Evolutionary conservation across 441 rosid genomes (phyloP).

Genomic region (Adansonia madagascariensis): DNA sequence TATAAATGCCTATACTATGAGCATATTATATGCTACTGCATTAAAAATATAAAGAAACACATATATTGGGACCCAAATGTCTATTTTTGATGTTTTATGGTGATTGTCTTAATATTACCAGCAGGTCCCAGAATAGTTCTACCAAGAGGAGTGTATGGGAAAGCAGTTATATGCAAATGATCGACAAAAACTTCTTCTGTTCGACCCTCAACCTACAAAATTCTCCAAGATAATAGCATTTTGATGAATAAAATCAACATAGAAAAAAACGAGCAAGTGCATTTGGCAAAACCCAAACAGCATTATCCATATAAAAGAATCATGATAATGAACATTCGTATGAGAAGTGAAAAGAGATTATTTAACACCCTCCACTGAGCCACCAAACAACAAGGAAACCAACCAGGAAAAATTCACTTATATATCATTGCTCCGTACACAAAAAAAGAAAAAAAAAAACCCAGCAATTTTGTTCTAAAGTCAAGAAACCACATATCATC

Average conservation of each 20-base stretch:
- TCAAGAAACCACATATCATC: too few relatives aligned
- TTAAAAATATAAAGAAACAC: neutral
- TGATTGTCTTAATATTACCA: slow-evolving; percentile 72
- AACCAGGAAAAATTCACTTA: too few relatives aligned
- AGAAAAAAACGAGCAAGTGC: too few relatives aligned
- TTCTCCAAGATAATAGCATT: slow-evolving; percentile 10
- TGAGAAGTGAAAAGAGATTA: too few relatives aligned
- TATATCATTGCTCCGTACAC: too few relatives aligned
- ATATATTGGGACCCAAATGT: slow-evolving; percentile 53
- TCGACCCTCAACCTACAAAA: slow-evolving; percentile 81
- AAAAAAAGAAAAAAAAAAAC: too few relatives aligned
- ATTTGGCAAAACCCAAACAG: neutral
- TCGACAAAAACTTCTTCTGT: slow-evolving; percentile 94
- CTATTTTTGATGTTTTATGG: slow-evolving; percentile 47
- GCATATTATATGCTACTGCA: neutral
- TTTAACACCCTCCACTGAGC: too few relatives aligned
- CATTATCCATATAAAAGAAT: too few relatives aligned
- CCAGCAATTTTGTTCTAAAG: too few relatives aligned
- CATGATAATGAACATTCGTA: too few relatives aligned
- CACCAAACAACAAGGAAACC: too few relatives aligned
- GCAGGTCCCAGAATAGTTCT: slow-evolving; percentile 96
- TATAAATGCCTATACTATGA: too few relatives aligned
- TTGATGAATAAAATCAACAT: neutral
- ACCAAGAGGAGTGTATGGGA: slow-evolving; percentile 90
- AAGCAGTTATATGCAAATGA: slow-evolving; percentile 96